phyloP scores from a whole-genome alignment of 495 filamentous ascomycete genomes.

The Lasiosphaeris hirsuta region DNA sequence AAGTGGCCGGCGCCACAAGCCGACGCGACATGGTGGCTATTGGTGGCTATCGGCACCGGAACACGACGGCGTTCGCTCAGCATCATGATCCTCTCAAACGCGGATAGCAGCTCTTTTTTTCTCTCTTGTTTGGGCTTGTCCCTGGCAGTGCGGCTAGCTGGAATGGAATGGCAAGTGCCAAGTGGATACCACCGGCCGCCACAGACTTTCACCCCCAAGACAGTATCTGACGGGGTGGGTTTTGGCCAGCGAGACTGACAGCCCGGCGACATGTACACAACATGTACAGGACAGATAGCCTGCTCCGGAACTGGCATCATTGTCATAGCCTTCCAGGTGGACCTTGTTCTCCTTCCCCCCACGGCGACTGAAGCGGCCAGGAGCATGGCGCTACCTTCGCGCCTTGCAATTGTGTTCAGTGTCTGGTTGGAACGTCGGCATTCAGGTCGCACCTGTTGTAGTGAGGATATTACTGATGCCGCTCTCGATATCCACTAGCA shows the following conservation, averaged over 20 bases:
- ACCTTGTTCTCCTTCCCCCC: background rate
- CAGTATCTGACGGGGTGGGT: background rate
- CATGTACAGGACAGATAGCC: background rate
- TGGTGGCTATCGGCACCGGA: background rate
- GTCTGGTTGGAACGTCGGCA: background rate
- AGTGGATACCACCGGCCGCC: slow-evolving; percentile 5
- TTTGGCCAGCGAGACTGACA: background rate
- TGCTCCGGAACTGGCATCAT: background rate
- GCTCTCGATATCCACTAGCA: no score
- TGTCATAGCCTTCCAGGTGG: no score
- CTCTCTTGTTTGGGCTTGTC: background rate
- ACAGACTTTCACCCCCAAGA: slow-evolving; percentile 10
- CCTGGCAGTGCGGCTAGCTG: background rate
- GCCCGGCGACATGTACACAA: background rate
- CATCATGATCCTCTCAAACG: background rate
- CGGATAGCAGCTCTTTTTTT: background rate
- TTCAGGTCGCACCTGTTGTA: background rate
- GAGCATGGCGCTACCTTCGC: background rate
- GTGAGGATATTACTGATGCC: no score
- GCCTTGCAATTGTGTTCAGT: background rate
- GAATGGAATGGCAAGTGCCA: slow-evolving; percentile 12
- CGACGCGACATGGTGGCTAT: background rate
- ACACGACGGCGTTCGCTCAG: slow-evolving; percentile 4
- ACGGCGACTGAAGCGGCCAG: background rate
- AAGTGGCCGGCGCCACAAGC: background rate